Evolutionary conservation across 192 early-diverging fungal species (phyloP).

Genomic region (Obelidium mucronatum): DNA sequence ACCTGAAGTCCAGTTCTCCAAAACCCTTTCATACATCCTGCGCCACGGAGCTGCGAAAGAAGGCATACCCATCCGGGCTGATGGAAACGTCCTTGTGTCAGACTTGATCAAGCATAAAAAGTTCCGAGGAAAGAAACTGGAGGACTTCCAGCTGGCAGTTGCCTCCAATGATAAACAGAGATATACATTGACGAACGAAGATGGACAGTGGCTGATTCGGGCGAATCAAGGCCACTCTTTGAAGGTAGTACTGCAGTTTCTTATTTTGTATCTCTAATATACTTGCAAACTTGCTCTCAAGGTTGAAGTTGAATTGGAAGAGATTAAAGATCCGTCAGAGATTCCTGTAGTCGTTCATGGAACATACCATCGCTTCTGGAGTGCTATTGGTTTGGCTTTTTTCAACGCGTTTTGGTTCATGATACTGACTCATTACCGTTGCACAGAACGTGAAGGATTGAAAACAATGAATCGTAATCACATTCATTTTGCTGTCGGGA

Average conservation of each 20-base stretch:
- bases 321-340: slow-evolving; percentile 53
- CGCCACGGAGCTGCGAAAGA: slow-evolving; percentile 85
- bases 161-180: slow-evolving; percentile 85
- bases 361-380: slow-evolving; percentile 64
- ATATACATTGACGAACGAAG: slow-evolving; percentile 62
- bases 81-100: slow-evolving; percentile 76
- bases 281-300: background rate
- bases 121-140: slow-evolving; percentile 66
- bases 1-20: slow-evolving; percentile 56
- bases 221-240: slow-evolving; percentile 88
- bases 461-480: slow-evolving; percentile 84
- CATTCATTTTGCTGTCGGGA: slow-evolving; percentile 86
- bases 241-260: slow-evolving; percentile 4
- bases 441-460: slow-evolving; percentile 52
- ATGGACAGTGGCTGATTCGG: slow-evolving; percentile 67
- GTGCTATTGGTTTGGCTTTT: slow-evolving; percentile 54
- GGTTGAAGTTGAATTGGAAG: slow-evolving; percentile 54
- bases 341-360: slow-evolving; percentile 73
- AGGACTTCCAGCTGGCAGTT: slow-evolving; percentile 72
- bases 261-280: too few species aligned
- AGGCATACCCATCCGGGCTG: slow-evolving; percentile 71
- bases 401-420: background rate
- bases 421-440: background rate
- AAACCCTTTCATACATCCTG: slow-evolving; percentile 81
- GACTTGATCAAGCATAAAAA: slow-evolving; percentile 70